Percentiles rank a stretch among this genome's conserved stretches.
phyloP scores from a whole-genome alignment of 2,329 filamentous ascomycete species.

The Calonectria pseudoturangicola region DNA sequence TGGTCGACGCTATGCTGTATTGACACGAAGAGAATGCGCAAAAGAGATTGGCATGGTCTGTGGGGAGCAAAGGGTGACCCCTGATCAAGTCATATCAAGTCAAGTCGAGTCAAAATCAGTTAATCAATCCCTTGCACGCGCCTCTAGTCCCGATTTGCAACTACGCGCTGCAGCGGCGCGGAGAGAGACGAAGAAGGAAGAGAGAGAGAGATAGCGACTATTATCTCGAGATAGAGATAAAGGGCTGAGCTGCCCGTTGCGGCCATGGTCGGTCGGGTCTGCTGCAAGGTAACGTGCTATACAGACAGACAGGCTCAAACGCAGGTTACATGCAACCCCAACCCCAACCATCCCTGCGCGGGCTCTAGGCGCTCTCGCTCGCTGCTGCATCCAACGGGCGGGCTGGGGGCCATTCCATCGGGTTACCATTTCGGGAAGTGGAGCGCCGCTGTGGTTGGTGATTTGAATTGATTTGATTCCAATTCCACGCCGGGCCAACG shows the following conservation, averaged over 20 bases:
- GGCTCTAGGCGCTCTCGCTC: slow-evolving; percentile 1
- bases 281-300: slow-evolving; percentile 30
- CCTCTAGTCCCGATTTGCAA: neutral
- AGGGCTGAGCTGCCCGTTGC: slow-evolving; percentile 27
- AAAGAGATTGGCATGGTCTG: slow-evolving; percentile 24
- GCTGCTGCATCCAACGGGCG: neutral
- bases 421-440: slow-evolving; percentile 35
- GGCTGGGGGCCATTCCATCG: slow-evolving; percentile 23
- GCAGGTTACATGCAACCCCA: slow-evolving; percentile 11
- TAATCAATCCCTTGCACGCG: slow-evolving; percentile 15
- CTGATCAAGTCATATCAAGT: neutral
- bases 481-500: slow-evolving; percentile 22
- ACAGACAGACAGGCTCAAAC: neutral
- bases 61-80: slow-evolving; percentile 16
- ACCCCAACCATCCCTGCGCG: neutral
- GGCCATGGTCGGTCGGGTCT: slow-evolving; percentile 6
- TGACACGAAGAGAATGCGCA: slow-evolving; percentile 21
- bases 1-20: slow-evolving; percentile 16
- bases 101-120: slow-evolving; percentile 8
- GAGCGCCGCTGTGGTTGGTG: slow-evolving; percentile 21
- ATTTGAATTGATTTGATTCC: slow-evolving; percentile 26
- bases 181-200: neutral
- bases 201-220: slow-evolving; percentile 5
- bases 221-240: slow-evolving; percentile 20
- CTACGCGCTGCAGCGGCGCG: too few species aligned